phyloP scores from a whole-genome alignment of 169 alveolate species.

The Cryptosporidium meleagridis region DNA sequence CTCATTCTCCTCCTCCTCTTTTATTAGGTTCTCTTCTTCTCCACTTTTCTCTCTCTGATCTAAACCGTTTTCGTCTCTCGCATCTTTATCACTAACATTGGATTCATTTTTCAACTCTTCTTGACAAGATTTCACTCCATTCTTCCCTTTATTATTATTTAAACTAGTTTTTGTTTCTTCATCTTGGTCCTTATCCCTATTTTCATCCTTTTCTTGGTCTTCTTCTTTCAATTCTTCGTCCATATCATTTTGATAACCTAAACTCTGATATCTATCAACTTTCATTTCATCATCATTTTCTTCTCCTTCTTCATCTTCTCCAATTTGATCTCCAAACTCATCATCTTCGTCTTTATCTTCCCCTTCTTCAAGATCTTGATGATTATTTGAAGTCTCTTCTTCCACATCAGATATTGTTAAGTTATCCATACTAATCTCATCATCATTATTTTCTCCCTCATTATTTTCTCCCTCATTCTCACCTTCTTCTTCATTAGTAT shows the following conservation, averaged over 20 bases:
- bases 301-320: neutral
- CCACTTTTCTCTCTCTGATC: neutral
- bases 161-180: neutral
- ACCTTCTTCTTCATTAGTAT: constrained; percentile 65
- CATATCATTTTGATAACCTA: neutral
- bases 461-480: constrained; percentile 75
- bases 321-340: neutral
- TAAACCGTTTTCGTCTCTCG: neutral
- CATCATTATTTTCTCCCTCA: constrained; percentile 74
- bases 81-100: neutral
- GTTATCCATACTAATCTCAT: constrained; percentile 47
- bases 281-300: neutral
- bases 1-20: neutral
- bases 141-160: neutral
- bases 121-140: neutral
- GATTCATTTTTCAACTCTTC: constrained; percentile 13
- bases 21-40: neutral
- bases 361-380: constrained; percentile 3
- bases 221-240: constrained; percentile 1
- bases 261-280: neutral
- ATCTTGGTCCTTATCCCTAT: constrained; percentile 20
- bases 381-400: constrained; percentile 60
- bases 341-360: constrained; percentile 48
- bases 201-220: neutral
- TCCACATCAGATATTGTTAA: neutral